Conservation (phyloP, 2,329 filamentous ascomycete genomes). For the Paraconiothyrium brasiliense region DNA sequence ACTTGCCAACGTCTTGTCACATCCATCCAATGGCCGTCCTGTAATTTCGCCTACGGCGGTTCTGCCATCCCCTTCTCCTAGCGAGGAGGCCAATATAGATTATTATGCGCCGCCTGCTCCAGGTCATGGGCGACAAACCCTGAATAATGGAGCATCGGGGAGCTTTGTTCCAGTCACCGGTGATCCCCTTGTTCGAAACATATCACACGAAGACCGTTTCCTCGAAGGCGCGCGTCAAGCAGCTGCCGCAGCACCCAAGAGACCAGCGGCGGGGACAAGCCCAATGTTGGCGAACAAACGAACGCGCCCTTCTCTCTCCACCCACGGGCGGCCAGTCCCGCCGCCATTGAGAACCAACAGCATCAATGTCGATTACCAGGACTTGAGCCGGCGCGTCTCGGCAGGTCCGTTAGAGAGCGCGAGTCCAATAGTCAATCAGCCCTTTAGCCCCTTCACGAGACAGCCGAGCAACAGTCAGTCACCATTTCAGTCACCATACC, state of each 20-base stretch:
- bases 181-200: not conserved
- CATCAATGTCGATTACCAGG: not conserved
- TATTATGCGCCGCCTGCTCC: not conserved
- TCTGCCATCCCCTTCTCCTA: slow-evolving; percentile 70
- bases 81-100: slow-evolving; percentile 58
- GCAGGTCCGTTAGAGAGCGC: slow-evolving; percentile 14
- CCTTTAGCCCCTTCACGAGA: slow-evolving; percentile 12
- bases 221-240: slow-evolving; percentile 13
- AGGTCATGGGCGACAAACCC: not conserved
- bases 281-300: slow-evolving; percentile 12
- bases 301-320: slow-evolving; percentile 1
- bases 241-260: slow-evolving; percentile 4
- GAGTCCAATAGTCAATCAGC: slow-evolving; percentile 15
- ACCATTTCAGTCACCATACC: slow-evolving; percentile 17
- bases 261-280: slow-evolving; percentile 6
- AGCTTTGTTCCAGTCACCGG: not conserved
- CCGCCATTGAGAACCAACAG: slow-evolving; percentile 5
- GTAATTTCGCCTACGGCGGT: slow-evolving; percentile 41
- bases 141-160: not conserved
- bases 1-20: slow-evolving; percentile 39
- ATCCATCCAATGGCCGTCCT: slow-evolving; percentile 9
- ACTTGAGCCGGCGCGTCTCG: slow-evolving; percentile 7
- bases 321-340: slow-evolving; percentile 2
- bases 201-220: not conserved
- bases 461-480: slow-evolving; percentile 15